Evolutionary conservation across 306 rosid species (phyloP).

Genomic region (Urtica urens): DNA sequence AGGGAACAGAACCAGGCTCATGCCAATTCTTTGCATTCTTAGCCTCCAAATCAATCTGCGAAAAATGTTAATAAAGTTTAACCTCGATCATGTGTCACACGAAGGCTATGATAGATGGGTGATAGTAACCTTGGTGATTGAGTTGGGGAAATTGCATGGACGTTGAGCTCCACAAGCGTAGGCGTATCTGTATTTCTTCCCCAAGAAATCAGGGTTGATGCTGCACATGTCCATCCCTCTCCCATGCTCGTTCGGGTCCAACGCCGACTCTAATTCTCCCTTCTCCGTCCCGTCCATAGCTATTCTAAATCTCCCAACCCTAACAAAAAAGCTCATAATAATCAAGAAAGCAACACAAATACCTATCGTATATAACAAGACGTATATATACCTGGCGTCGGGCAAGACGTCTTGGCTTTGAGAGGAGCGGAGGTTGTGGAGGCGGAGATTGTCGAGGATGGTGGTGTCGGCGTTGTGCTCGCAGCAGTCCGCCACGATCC

Average conservation of each 20-base stretch:
- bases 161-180: slow-evolving; percentile 95
- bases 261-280: slow-evolving; percentile 68
- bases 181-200: slow-evolving; percentile 71
- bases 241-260: slow-evolving; percentile 86
- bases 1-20: too few species aligned
- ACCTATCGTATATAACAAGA: background rate
- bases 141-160: slow-evolving; percentile 95
- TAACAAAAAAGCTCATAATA: too few species aligned
- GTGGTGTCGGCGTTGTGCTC: slow-evolving; percentile 59
- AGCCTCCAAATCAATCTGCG: too few species aligned
- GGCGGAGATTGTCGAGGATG: slow-evolving; percentile 58
- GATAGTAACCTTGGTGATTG: slow-evolving; percentile 77
- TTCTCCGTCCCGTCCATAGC: slow-evolving; percentile 65
- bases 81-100: too few species aligned
- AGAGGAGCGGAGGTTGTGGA: slow-evolving; percentile 50
- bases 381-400: slow-evolving; percentile 55
- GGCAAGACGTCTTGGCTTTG: slow-evolving; percentile 57
- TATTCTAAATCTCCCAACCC: slow-evolving; percentile 83
- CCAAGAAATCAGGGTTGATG: slow-evolving; percentile 63
- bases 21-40: too few species aligned
- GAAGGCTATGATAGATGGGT: too few species aligned
- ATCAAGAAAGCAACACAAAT: background rate
- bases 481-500: slow-evolving; percentile 66
- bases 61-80: too few species aligned
- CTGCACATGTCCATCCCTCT: slow-evolving; percentile 95